These are phyloP conservation scores for Gloeostereum incarnatum DNA, from an alignment of 768 basidiomycete species.

Conservation along the genomic window DNA sequence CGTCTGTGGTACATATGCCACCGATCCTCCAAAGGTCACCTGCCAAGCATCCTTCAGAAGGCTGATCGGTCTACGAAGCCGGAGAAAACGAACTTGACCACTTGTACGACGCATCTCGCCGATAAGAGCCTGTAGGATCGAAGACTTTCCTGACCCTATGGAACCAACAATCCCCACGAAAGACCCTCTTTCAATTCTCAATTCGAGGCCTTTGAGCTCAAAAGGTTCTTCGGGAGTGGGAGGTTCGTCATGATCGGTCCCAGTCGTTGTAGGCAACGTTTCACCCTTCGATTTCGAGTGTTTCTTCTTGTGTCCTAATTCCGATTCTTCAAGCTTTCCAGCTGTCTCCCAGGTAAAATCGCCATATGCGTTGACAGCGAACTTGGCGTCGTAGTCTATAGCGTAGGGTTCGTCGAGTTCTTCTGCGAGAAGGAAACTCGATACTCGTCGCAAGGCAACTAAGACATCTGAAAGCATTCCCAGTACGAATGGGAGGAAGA, in stretches of 20 bases:
- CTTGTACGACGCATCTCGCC: conserved; percentile 37
- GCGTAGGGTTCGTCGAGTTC: conserved; percentile 22
- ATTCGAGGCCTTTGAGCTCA: conserved; percentile 5
- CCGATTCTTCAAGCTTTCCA: conserved; percentile 17
- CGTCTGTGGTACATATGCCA: conserved; percentile 52
- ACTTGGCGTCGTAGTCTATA: conserved; percentile 16
- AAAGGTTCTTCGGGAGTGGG: conserved; percentile 1
- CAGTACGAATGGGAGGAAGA: conserved; percentile 28
- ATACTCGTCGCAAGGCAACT: conserved; percentile 25
- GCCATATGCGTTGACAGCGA: conserved; percentile 22
- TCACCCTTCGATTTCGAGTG: conserved; percentile 8
- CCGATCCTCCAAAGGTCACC: conserved; percentile 46
- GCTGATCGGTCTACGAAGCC: too few relatives aligned
- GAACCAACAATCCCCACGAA: conserved; percentile 42
- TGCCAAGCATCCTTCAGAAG: too few relatives aligned
- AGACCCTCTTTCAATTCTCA: conserved; percentile 25
- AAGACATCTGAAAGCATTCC: conserved; percentile 20
- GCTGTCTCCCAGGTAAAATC: conserved; percentile 19
- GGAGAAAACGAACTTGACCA: too few relatives aligned
- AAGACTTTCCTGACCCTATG: conserved; percentile 39
- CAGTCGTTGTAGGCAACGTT: background rate
- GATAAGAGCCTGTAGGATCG: conserved; percentile 22
- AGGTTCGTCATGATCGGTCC: background rate
- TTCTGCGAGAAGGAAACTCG: conserved; percentile 22
- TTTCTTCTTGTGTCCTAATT: conserved; percentile 7